Evolutionary conservation across 768 basidiomycete genomes (phyloP), one percentile per base, ranked within the genome.

Genomic region (Tulasnella sp.): DNA sequence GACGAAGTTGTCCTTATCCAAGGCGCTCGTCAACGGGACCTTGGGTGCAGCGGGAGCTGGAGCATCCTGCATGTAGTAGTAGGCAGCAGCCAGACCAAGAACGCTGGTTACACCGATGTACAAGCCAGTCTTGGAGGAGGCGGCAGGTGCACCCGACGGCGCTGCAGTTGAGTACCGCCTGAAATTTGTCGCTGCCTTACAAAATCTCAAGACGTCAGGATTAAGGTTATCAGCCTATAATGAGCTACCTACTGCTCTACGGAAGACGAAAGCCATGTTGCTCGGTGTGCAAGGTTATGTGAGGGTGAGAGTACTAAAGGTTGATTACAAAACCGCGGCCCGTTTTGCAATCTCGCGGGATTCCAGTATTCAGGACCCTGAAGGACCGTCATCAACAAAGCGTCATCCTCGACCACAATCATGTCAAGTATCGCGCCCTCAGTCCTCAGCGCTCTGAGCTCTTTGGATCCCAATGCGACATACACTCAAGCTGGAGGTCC

Each of bases 1-100:
- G 66, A 88, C 80, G 77, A 89, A 93, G 75, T 89, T 87, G 72
- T 91, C 81, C 8, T 91, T 86, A 78, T 91, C 89, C 32, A 94
- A 39, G 19, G 73, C 73, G 34, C 72, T 72, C n/a, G 64, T 72
- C 64, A 67, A 68, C 12, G 72, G 72, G 17, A 68, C 73, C 7
- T 39, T 37, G n/a, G 69, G 41, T 22, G 36, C 16, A 2, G 42
- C 62, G 8, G 63, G 59, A 39, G 71, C 40, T 9, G 72, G 65
- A 11, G n/a, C 42, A 42, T 26, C 74, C 70, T 73, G 36, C 32
- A 69, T 34, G 26, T 73, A 74, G 14, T 40, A 52, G 36, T 74
- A 74, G 19, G 64, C 64, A 14, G 44, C 72, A 9, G 59, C 63
- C 22, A 73, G 34, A 17, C 72, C 73, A 32, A 62, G 39, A n/a